Evolutionary conservation across 208 protist genomes (phyloP), one percentile per base, ranked within the genome.

Genomic region (Acanthamoeba castellanii): DNA sequence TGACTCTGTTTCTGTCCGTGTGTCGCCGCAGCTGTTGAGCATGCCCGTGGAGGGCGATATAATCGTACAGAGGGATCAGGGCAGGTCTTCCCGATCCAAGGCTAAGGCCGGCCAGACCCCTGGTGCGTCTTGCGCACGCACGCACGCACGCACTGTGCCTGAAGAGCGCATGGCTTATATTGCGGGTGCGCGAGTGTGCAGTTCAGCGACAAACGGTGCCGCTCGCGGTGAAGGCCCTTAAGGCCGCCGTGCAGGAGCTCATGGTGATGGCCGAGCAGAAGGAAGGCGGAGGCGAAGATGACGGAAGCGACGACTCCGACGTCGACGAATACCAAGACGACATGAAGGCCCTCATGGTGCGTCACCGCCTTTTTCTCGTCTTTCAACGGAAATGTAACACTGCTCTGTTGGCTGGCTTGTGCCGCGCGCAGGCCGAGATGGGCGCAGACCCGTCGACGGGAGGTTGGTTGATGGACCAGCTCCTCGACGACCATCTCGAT

Each of bases 21-120:
- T 25, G 9, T 8, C 20, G 14, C 37, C 7, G 1, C 81, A 89
- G 81, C 47, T 89, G 52, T 30, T 89, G 47, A 66, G 50, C 52
- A 89, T 89, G 81, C 81, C 81, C n/a, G 81, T 89, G 45, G 81
- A 89, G 52, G 81, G 81, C 9, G 81, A 89, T 25, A 89, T 89
- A 1, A n/a, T 89, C 52, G 25, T 89, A 8, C 50, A 89, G 37
- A 25, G 34, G 34, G 52, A 89, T 61, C 45, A 64, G 45, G 81
- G 27, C 30, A 34, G 81, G 16, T 61, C 81, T 18, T n/a, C 81
- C 9, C 81, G 81, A 66, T 47, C 81, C 52, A 89, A 89, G n/a
- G n/a, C 81, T 45, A 89, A 89, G 37, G 1, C 81, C 27, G 70
- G 70, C 34, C 70, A 78, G 37, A 30, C 25, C n/a, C 34, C 70